Evolutionary conservation across 148 eudicot genomes (phyloP).

Genomic region (Nyssa sinensis): DNA sequence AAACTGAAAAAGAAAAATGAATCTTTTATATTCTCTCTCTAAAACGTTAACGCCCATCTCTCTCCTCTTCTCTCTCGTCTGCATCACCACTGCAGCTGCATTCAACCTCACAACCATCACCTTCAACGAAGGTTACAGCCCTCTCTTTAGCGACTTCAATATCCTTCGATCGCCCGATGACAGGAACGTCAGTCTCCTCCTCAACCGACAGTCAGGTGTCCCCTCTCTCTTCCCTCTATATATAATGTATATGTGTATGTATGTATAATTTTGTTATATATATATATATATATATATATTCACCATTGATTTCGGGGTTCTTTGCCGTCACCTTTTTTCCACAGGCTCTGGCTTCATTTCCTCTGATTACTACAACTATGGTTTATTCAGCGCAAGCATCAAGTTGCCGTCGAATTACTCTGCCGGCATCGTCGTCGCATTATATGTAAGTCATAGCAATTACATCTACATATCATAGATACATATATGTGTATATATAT

Average conservation of each 20-base stretch:
- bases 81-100: conserved; percentile 20
- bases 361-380: conserved; percentile 73
- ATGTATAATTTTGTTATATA: too few relatives aligned
- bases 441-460: conserved; percentile 85
- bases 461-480: too few relatives aligned
- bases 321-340: too few relatives aligned
- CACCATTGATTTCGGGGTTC: too few relatives aligned
- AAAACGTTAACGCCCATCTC: conserved; percentile 6
- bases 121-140: conserved; percentile 56
- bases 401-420: conserved; percentile 68
- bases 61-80: conserved; percentile 10
- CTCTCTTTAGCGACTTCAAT: conserved; percentile 86
- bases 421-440: conserved; percentile 86
- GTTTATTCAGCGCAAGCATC: conserved; percentile 79
- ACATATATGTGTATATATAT: too few relatives aligned
- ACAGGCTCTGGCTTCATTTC: conserved; percentile 91
- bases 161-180: conserved; percentile 59
- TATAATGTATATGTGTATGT: background rate
- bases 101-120: conserved; percentile 54
- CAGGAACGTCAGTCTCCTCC: conserved; percentile 60
- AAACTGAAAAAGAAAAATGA: background rate
- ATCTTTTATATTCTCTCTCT: too few relatives aligned
- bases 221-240: background rate
- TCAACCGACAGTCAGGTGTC: conserved; percentile 73
- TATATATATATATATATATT: background rate